Evolutionary conservation across 2,329 filamentous ascomycete genomes (phyloP), one percentile per base, ranked within the genome.

Genomic region (Trichoderma sp.): DNA sequence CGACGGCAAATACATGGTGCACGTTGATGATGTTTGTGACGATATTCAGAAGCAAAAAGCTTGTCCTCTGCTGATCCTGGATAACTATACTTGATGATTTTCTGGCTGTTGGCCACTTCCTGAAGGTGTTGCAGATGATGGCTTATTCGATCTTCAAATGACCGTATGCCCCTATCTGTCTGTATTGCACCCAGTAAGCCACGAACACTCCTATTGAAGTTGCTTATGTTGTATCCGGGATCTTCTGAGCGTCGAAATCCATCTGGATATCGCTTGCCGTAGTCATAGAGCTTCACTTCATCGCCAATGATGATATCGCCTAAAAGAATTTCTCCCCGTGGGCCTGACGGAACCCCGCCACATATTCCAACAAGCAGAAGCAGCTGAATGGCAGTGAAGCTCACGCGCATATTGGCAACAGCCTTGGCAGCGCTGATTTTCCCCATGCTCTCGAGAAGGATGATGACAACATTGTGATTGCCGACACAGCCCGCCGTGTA

Each of bases 291-390:
- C 1, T 80, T 32, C 17, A 80, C 43, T 2, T 58, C 72, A 0
- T 74, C 75, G 43, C 78, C 78, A 47, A 81, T 73, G 13, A 80
- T 73, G 0, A 81, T 76, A 53, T 81, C 78, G 8, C 80, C 78
- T 0, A 81, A 73, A 3, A 78, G n/a, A 13, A 77, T 74, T 58
- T 78, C 76, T 6, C 62, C 39, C 6, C 62, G 61, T 17, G 36
- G 50, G n/a, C 69, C 28, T 53, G 15, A 30, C 4, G 81, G 81
- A 4, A 78, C 74, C n/a, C 77, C 81, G 6, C 81, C 82, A 66
- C 81, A 84, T 1, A 84, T 75, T 0, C 82, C 83, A 7, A 81
- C 80, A 1, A 84, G 47, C 1, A 84, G 62, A 5, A 74, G 80
- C 0, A 82, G 74, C 32, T 73, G 76, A 13, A 84, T 68, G 11